Base-by-base conservation (phyloP, 225 moss, liverwort and hornwort species). In the Asterella californica region DNA sequence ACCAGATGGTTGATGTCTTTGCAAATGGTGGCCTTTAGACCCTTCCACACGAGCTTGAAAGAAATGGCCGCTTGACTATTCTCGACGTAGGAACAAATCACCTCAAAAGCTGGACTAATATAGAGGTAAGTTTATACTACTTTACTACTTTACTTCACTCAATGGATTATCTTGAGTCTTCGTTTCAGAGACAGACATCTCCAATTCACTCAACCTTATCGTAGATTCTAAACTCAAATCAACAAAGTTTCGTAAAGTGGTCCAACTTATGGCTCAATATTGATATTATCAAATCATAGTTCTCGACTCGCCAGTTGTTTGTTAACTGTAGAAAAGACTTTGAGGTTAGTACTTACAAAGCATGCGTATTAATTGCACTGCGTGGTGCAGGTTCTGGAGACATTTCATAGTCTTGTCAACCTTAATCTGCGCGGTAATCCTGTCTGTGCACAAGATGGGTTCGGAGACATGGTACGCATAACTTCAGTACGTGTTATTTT, bases 11-110 rank as follows among this genome's bases (percentile, higher is more conserved):
- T 79, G 65, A 65, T 68, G 50, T 47, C 46, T 64, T 79, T 77
- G 77, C 61, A 62, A 66, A 65, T 71, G 69, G 15, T 18, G 22
- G 74, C 25, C 76, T 78, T 18, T 78, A 88, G 88, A 72, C 80
- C 62, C 89, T 97, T 70, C 93, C 97, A 12, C 93, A 88, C 82
- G 97, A 97, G 70, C 74, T 97, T 69, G 97, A 94, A 80, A 87
- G 86, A 81, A 93, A 97, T 79, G 94, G 97, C 60, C 88, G 92
- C 59, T 84, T 97, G 63, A 88, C 90, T 48, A 94, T 97, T 82
- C 79, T 97, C 60, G 97, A 97, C 73, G 79, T 94, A 61, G 94
- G 97, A 81, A 94, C 85, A 75, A 97, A 97, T 82, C 87, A 92
- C 80, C 83, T 93, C 78, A 90, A 87, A 82, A 87, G 78, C 77